Evolutionary conservation across 1,284 basidiomycete genomes (phyloP).

Genomic region (Lentinus polychrous): DNA sequence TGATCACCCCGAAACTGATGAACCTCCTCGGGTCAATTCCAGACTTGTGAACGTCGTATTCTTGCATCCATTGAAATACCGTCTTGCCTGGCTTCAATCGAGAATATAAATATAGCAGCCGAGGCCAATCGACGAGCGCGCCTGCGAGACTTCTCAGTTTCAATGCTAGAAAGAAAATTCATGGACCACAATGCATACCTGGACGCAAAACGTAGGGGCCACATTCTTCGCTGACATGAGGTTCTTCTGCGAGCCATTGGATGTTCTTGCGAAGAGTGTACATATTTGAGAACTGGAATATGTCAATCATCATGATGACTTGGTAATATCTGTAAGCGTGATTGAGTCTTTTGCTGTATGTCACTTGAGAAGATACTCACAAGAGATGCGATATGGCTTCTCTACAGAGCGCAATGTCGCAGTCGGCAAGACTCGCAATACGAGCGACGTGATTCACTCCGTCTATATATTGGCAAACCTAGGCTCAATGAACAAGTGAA

Average conservation of each 20-base stretch:
- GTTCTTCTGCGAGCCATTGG: constrained; percentile 78
- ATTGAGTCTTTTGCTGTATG: not conserved
- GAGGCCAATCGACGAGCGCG: constrained; percentile 66
- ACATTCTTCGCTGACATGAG: constrained; percentile 82
- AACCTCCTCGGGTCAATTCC: constrained; percentile 92
- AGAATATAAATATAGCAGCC: constrained; percentile 80
- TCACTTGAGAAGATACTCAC: constrained; percentile 36
- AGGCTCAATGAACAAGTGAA: constrained; percentile 4
- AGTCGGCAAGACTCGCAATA: constrained; percentile 90
- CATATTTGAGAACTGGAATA: constrained; percentile 98
- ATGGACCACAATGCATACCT: constrained; percentile 31
- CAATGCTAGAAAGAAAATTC: not conserved
- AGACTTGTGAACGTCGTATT: constrained; percentile 59
- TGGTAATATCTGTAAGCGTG: constrained; percentile 73
- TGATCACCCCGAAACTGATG: constrained; percentile 98
- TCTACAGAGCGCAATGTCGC: constrained; percentile 78
- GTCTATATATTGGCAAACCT: constrained; percentile 81
- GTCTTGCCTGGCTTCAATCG: constrained; percentile 81
- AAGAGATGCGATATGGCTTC: constrained; percentile 90
- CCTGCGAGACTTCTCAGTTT: constrained; percentile 1
- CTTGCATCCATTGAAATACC: constrained; percentile 86
- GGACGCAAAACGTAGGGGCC: constrained; percentile 82
- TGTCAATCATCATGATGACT: constrained; percentile 92
- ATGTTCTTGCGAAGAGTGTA: constrained; percentile 85
- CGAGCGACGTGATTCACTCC: constrained; percentile 88